Evolutionary conservation across 1,139 yeast genomes (phyloP).

Genomic region (Nadsonia commutata): DNA sequence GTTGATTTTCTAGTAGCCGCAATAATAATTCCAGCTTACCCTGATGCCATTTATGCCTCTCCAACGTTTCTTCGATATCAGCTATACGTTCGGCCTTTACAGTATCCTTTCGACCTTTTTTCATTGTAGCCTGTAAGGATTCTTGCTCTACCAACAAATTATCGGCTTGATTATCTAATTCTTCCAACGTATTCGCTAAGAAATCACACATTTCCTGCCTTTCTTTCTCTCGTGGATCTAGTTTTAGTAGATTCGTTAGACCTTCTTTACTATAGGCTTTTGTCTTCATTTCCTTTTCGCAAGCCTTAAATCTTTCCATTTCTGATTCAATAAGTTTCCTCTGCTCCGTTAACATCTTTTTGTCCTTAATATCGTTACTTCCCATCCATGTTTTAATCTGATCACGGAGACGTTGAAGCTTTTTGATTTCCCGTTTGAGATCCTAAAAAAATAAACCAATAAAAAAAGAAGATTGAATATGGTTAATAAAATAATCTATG

Average conservation of each 20-base stretch:
- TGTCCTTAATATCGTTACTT: conserved; percentile 85
- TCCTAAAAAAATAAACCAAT: conserved; percentile 27
- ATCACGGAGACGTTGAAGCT: conserved; percentile 85
- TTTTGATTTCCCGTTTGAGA: conserved; percentile 89
- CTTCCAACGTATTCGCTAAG: conserved; percentile 63
- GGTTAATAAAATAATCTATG: not conserved
- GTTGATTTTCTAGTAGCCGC: conserved; percentile 69
- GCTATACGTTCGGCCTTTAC: conserved; percentile 40
- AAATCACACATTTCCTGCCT: conserved; percentile 64
- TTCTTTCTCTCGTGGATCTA: conserved; percentile 71
- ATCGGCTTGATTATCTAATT: conserved; percentile 70
- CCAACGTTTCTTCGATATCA: conserved; percentile 49
- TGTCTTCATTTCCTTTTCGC: conserved; percentile 88
- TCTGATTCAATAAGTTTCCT: conserved; percentile 64
- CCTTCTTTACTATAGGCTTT: conserved; percentile 96
- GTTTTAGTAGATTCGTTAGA: conserved; percentile 48
- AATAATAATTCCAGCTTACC: conserved; percentile 64
- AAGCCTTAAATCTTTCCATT: conserved; percentile 93
- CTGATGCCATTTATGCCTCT: conserved; percentile 69
- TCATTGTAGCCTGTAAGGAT: conserved; percentile 35
- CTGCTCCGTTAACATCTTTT: conserved; percentile 64
- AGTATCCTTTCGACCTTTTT: conserved; percentile 43
- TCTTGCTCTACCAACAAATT: conserved; percentile 66
- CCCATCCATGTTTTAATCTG: conserved; percentile 93
- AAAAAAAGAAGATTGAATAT: not conserved